Percentiles rank a stretch among this genome's conserved stretches.
These are phyloP conservation scores for Holtermannia corniformis DNA, from an alignment of 768 basidiomycete genomes.

Conservation along the genomic window DNA sequence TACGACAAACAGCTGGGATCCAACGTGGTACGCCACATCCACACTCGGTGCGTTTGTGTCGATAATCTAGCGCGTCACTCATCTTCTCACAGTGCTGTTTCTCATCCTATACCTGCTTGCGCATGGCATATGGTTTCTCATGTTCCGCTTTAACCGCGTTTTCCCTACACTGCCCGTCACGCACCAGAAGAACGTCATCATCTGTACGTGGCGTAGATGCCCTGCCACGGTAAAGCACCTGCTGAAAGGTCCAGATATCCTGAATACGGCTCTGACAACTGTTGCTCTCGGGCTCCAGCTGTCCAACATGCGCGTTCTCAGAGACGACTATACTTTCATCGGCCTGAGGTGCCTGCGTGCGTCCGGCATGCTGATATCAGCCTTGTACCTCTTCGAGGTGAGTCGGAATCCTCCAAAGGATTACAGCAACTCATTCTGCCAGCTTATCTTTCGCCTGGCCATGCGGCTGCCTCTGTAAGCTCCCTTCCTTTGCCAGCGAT, in stretches of 20 bases:
- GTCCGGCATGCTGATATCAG: conserved; percentile 12
- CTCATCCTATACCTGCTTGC: conserved; percentile 16
- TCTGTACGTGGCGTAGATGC: conserved; percentile 12
- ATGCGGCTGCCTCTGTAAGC: conserved; percentile 27
- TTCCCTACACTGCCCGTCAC: conserved; percentile 7
- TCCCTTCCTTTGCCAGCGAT: not conserved
- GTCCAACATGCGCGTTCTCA: conserved; percentile 13
- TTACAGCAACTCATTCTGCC: too few relatives aligned
- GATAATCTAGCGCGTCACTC: not conserved
- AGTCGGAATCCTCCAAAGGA: too few relatives aligned
- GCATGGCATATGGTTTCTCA: conserved; percentile 7
- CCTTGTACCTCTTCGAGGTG: conserved; percentile 24
- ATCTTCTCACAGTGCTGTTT: conserved; percentile 9
- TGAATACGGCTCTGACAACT: conserved; percentile 23
- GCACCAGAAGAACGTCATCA: conserved; percentile 22
- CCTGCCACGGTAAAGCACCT: not conserved
- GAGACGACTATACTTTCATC: conserved; percentile 9
- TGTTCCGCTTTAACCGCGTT: conserved; percentile 8
- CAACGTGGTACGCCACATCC: conserved; percentile 17
- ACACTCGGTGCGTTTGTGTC: conserved; percentile 11
- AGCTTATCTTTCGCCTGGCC: conserved; percentile 20
- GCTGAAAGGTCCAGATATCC: conserved; percentile 10
- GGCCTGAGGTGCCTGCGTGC: conserved; percentile 13
- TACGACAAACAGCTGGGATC: conserved; percentile 16
- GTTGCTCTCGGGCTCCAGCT: conserved; percentile 21